Evolutionary conservation across 371 early-diverging fungal species (phyloP), one percentile per base, ranked within the genome.

Genomic region (Mortierella sp.): DNA sequence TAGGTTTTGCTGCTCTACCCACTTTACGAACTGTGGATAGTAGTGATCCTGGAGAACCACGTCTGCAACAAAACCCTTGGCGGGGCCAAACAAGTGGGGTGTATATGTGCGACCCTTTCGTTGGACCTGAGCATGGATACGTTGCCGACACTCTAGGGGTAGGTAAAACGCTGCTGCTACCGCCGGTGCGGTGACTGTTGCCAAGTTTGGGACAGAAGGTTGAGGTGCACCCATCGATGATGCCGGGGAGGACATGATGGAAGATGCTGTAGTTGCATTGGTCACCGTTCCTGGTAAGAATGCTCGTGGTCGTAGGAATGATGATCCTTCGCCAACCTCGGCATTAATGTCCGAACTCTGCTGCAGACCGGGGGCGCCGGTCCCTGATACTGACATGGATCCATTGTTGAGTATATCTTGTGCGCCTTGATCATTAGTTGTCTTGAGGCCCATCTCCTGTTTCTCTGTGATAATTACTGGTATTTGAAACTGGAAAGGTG

Each of bases 51-150:
- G 58, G 23, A 76, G 62, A 3, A 76, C 76, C 9, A 76, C 65
- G 24, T 69, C 76, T 48, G 55, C 38, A 14, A 76, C 76, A 61
- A 76, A 76, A 10, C 70, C 76, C 27, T 76, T 76, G 26, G 76
- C 76, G 1, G 69, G 76, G 19, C 76, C 76, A 55, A 48, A 76
- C 39, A 76, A 30, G 19, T 76, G 45, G 3, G 76, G 70, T 0
- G 65, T 58, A 39, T 58, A 54, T 7, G 65, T 62, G 0, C 76
- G 69, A 5, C 70, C 66, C 38, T 68, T 65, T 14, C 69, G 65
- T 38, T 58, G 66, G 19, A 76, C 61, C 31, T 76, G 76, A 9
- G 52, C 39, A 14, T 76, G 76, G 43, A 76, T 76, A 0, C 76
- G 61, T 24, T 62, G 66, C 9, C 76, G 76, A 54, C 69, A 69